Evolutionary conservation across 768 basidiomycete species (phyloP).

Genomic region (Inosperma sp.): DNA sequence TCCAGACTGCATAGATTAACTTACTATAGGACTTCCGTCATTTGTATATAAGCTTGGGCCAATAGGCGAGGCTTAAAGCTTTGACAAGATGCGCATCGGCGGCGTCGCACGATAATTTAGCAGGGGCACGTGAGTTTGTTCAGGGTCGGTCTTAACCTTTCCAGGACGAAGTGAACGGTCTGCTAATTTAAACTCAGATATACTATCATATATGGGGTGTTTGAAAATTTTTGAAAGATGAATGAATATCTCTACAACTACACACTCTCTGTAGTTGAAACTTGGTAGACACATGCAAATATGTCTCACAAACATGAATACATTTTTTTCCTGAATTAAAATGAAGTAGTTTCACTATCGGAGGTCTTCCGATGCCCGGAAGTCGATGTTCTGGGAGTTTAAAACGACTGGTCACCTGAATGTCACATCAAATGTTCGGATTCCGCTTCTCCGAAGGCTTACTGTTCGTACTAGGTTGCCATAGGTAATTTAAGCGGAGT

Average conservation of each 20-base stretch:
- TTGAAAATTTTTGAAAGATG: neutral
- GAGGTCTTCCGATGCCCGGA: neutral
- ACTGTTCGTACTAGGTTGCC: neutral
- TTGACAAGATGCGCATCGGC: too few relatives aligned
- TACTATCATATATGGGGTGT: neutral
- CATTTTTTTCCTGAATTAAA: neutral
- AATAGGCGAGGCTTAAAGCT: too few relatives aligned
- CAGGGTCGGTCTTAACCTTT: too few relatives aligned
- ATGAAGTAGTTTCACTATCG: neutral
- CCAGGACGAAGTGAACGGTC: too few relatives aligned
- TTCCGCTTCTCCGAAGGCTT: neutral
- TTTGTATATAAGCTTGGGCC: too few relatives aligned
- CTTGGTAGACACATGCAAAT: neutral
- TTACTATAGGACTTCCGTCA: too few relatives aligned
- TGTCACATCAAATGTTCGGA: neutral
- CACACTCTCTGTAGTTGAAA: neutral
- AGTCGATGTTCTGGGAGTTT: conserved; percentile 1
- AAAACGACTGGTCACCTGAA: neutral
- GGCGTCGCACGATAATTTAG: too few relatives aligned
- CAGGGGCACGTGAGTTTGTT: too few relatives aligned
- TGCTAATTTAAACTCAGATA: too few relatives aligned
- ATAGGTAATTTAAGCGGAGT: neutral
- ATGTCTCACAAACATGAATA: neutral
- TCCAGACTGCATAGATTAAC: too few relatives aligned
- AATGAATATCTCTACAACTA: neutral